Evolutionary conservation across 108 stramenopile genomes (phyloP), one percentile per base, ranked within the genome.

Genomic region (Fragilaria crotonensis): DNA sequence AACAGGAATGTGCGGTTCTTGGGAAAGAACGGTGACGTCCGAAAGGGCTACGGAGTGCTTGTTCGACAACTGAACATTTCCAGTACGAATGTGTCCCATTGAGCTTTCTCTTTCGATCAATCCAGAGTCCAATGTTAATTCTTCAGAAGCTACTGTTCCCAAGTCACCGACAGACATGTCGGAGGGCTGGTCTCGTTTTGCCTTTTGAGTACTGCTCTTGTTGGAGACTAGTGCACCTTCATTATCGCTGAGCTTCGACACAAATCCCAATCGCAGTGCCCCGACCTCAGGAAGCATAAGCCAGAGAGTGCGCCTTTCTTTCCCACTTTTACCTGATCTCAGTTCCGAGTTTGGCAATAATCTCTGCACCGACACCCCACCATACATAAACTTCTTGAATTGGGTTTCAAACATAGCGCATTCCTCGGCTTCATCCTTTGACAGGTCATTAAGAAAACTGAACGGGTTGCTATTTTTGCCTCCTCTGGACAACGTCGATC

Each of bases 361-460:
- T 48, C 80, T 69, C 60, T 80, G 74, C 2, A 91, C 84, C 25
- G 81, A 62, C 2, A 91, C 82, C 14, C 89, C 89, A 28, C 86
- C 84, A 63, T 81, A 91, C 59, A 91, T 28, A 57, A 87, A 91
- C 51, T 79, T 72, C 62, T 84, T 85, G 67, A 87, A 85, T 57
- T 77, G 66, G 14, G 75, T 68, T 56, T 84, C 84, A 50, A 84
- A 87, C 45, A 48, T 46, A 4, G 78, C 75, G 29, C 59, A 74
- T 69, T 72, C 67, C 25, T 71, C 54, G 25, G 76, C 48, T 48
- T 86, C 79, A 23, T 81, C 68, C 33, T 44, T 27, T 41, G 60
- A 71, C 19, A 79, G 62, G 25, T 23, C 60, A 20, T 50, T 29
- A 33, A 64, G 46, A 30, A 67, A 73, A 4, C 21, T 30, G 46